Evolutionary conservation across 2,329 filamentous ascomycete genomes (phyloP), one percentile per base, ranked within the genome.

Genomic region (Penicillium rolfsii): DNA sequence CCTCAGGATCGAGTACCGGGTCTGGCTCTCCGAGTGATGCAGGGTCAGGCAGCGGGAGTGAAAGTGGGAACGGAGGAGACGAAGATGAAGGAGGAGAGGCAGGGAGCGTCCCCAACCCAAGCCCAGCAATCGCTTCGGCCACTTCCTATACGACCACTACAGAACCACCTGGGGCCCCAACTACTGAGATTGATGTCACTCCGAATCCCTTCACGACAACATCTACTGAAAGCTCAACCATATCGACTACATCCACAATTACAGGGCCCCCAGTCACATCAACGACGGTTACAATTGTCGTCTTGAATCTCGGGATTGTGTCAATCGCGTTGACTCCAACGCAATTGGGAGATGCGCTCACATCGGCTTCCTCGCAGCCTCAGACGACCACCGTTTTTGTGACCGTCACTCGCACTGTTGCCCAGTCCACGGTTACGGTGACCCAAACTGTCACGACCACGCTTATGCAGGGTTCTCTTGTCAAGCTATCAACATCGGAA

Each of bases 181-280:
- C 36, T 16, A 57, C 36, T n/a, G 22, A 16, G 8, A 52, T 30
- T 9, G 48, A 48, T 8, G 48, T 57, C 11, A 14, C 22, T 16
- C 33, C 24, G 6, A 14, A 52, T n/a, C 12, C 48, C 2, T 1
- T 52, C 2, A 52, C 55, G 2, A 33, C n/a, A 11, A 52, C 46
- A 26, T 28, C n/a, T 5, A 57, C 55, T 28, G 6, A 5, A 45
- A 40, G 4, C 8, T 24, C 48, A 4, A 41, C n/a, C 2, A 52
- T 26, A 8, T 22, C 46, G 9, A 43, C 48, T 12, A 57, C 55
- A 16, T 22, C n/a, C 12, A 57, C 48, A 9, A 43, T 52, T 12
- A 58, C 36, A 12, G 36, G 26, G 11, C 26, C 36, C 24, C 46
- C 56, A 5, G 48, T 45, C 3, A 58, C 56, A 33, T 52, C 38